phyloP scores from a whole-genome alignment of 2,329 filamentous ascomycete species.

The Colletotrichum echinochloae region DNA sequence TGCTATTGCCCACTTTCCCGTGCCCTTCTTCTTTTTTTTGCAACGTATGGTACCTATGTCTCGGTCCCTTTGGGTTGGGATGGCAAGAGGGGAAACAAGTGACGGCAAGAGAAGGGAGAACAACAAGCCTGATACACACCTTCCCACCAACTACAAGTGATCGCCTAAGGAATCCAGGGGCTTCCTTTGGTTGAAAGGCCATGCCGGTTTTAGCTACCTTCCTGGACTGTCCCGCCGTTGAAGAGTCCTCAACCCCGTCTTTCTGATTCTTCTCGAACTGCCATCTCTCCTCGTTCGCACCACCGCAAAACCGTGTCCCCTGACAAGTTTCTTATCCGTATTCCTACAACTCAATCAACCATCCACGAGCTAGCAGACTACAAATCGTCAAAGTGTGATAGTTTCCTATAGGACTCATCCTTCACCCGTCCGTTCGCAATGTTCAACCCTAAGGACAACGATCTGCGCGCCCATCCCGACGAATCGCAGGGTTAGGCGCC shows the following conservation, averaged over 20 bases:
- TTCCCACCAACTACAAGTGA: neutral
- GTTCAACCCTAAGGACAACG: slow-evolving; percentile 3
- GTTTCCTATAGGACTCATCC: neutral
- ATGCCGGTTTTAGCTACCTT: neutral
- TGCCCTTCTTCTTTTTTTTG: too few species aligned
- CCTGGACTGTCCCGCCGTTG: too few species aligned
- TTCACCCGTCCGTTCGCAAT: neutral
- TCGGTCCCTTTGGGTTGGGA: neutral
- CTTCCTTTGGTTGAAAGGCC: too few species aligned
- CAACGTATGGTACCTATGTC: too few species aligned
- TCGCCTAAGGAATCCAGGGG: neutral
- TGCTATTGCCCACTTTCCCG: neutral
- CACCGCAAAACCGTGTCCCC: neutral
- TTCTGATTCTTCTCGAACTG: too few species aligned
- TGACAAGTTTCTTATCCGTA: neutral
- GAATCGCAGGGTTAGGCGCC: slow-evolving; percentile 25
- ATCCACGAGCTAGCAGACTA: neutral
- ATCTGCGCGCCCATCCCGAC: neutral
- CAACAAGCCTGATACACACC: neutral
- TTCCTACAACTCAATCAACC: neutral
- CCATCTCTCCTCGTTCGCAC: neutral
- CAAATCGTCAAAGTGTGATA: too few species aligned
- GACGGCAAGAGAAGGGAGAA: neutral
- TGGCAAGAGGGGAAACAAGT: neutral
- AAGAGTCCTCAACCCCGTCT: neutral